A percentile compares a stretch with the other conserved stretches of the same genome.
These are phyloP conservation scores for Xylaria sp. DNA, from an alignment of 2,329 filamentous ascomycete species.

Conservation along the genomic window DNA sequence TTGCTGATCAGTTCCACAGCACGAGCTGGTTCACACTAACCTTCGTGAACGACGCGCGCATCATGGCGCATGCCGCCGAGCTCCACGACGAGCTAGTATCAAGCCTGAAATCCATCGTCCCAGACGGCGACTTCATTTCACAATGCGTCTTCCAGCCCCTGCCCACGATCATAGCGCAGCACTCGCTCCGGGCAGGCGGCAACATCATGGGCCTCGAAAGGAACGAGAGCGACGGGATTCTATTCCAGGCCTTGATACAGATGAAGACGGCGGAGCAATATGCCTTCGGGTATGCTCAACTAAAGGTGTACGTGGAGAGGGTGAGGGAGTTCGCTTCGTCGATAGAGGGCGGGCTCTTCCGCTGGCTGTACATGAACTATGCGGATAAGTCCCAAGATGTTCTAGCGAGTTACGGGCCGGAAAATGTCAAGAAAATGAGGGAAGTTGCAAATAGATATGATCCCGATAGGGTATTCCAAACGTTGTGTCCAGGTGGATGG, in stretches of 20 bases:
- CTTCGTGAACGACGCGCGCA: constrained; percentile 25
- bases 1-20: neutral
- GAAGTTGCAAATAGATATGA: constrained; percentile 16
- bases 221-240: neutral
- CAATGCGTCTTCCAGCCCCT: constrained; percentile 29
- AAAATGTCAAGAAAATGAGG: constrained; percentile 3
- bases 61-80: constrained; percentile 18
- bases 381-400: constrained; percentile 12
- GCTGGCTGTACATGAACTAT: constrained; percentile 22
- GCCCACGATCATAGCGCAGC: neutral
- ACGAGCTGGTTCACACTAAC: constrained; percentile 23
- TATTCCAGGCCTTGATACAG: neutral
- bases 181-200: neutral
- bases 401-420: constrained; percentile 18
- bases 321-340: neutral
- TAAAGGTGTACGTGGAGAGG: neutral
- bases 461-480: constrained; percentile 19
- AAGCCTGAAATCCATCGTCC: constrained; percentile 6
- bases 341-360: neutral
- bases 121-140: constrained; percentile 24
- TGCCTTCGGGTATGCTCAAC: neutral
- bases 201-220: constrained; percentile 20
- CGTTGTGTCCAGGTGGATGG: constrained; percentile 19
- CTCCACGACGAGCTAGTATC: constrained; percentile 13
- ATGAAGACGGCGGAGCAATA: constrained; percentile 10